A percentile compares a stretch with the other conserved stretches of the same genome.
Evolutionary conservation across 495 filamentous ascomycete species (phyloP).

Genomic region (Penicillium malachiteum): DNA sequence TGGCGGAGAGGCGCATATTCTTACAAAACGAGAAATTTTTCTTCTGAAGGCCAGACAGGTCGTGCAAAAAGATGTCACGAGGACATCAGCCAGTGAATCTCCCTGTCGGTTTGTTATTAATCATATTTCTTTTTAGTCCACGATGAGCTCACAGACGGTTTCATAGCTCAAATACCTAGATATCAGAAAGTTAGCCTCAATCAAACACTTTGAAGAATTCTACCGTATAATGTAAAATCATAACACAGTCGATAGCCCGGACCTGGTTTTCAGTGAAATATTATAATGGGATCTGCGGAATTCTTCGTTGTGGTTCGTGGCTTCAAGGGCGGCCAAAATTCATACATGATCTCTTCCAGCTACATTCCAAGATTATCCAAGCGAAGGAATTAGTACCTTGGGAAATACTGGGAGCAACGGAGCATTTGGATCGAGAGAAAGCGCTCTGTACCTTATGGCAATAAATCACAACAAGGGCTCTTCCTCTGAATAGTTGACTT

Average conservation of each 20-base stretch:
- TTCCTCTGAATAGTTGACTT: too few species aligned
- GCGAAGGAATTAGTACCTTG: conserved; percentile 9
- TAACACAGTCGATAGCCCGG: conserved; percentile 4
- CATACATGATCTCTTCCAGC: neutral
- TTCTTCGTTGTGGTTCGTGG: conserved; percentile 7
- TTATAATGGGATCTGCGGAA: neutral
- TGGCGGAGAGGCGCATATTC: neutral
- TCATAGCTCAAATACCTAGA: neutral
- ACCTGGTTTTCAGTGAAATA: neutral
- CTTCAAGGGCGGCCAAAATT: neutral
- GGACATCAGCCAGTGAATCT: neutral
- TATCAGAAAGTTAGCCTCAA: neutral
- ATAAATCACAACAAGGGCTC: neutral
- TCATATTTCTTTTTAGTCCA: neutral
- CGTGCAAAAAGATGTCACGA: neutral
- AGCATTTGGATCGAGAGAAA: neutral
- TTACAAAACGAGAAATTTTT: neutral
- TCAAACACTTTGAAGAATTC: neutral
- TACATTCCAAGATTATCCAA: conserved; percentile 1
- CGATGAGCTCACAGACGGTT: too few species aligned
- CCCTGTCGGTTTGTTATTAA: neutral
- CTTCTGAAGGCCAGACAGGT: neutral
- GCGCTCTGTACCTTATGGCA: conserved; percentile 4
- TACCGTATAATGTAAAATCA: conserved; percentile 5
- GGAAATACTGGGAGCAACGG: neutral